A percentile compares a stretch with the other conserved stretches of the same genome.
Evolutionary conservation across 139 green algal genomes (phyloP).

Genomic region (Nannochloris sp.): DNA sequence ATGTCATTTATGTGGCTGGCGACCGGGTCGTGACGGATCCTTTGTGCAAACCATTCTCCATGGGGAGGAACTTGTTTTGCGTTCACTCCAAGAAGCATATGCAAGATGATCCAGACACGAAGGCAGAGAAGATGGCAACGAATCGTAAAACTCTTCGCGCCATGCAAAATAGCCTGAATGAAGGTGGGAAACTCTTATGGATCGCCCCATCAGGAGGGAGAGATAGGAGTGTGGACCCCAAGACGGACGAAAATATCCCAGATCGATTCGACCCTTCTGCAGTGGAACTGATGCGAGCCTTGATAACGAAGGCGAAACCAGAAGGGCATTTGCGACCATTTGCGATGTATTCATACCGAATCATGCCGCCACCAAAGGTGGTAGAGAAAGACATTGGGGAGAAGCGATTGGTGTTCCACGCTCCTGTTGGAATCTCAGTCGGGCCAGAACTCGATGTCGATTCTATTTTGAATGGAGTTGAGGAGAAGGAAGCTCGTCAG

Average conservation of each 20-base stretch:
- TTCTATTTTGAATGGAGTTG: slow-evolving; percentile 24
- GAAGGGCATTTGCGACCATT: slow-evolving; percentile 83
- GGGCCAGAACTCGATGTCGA: slow-evolving; percentile 56
- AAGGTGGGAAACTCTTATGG: slow-evolving; percentile 80
- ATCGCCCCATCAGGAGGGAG: slow-evolving; percentile 84
- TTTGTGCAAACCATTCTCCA: slow-evolving; percentile 97
- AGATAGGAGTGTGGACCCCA: slow-evolving; percentile 58
- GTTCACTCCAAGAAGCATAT: slow-evolving; percentile 98
- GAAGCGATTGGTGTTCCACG: slow-evolving; percentile 61
- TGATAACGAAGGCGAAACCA: slow-evolving; percentile 55
- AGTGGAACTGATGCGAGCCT: slow-evolving; percentile 87
- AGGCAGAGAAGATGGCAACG: slow-evolving; percentile 72
- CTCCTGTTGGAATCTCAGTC: slow-evolving; percentile 63
- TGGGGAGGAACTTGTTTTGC: slow-evolving; percentile 99
- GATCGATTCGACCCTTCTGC: slow-evolving; percentile 74
- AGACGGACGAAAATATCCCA: slow-evolving; percentile 43
- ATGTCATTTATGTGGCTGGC: slow-evolving; percentile 78
- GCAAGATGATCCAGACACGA: slow-evolving; percentile 81
- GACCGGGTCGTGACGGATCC: slow-evolving; percentile 93
- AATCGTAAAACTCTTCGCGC: slow-evolving; percentile 77
- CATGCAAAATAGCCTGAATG: slow-evolving; percentile 60
- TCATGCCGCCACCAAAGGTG: slow-evolving; percentile 90
- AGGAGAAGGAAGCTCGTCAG: slow-evolving; percentile 49
- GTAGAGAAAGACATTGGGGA: slow-evolving; percentile 78
- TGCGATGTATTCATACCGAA: slow-evolving; percentile 75